A percentile compares a stretch with the other conserved stretches of the same genome.
These are phyloP conservation scores for Vitis hybrid DNA, from an alignment of 177 flowering plant genomes.

Conservation along the genomic window DNA sequence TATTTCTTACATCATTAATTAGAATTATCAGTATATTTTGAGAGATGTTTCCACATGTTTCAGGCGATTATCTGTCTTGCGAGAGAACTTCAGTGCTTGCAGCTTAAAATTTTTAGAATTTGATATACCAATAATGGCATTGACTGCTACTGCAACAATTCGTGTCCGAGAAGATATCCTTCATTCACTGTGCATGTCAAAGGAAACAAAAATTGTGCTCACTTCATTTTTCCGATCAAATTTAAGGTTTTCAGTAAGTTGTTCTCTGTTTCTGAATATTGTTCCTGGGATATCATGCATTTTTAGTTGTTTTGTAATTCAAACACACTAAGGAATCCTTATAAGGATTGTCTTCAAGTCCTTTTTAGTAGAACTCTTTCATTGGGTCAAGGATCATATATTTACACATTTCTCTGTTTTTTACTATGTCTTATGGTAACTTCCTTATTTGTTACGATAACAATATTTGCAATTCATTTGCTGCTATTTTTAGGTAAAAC, in stretches of 20 bases:
- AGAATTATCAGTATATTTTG: not conserved
- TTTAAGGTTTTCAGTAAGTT: slow-evolving; percentile 77
- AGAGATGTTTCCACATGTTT: slow-evolving; percentile 18
- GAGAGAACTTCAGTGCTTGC: slow-evolving; percentile 61
- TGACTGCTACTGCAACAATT: slow-evolving; percentile 93
- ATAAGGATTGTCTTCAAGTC: no score
- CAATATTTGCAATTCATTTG: not conserved
- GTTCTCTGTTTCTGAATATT: slow-evolving; percentile 21
- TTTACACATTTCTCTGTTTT: no score
- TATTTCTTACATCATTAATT: not conserved
- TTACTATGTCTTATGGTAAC: not conserved
- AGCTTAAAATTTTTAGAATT: slow-evolving; percentile 49
- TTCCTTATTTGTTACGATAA: not conserved
- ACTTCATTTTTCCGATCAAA: slow-evolving; percentile 88
- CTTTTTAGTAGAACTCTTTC: no score
- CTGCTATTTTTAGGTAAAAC: slow-evolving; percentile 57
- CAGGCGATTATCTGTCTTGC: slow-evolving; percentile 73
- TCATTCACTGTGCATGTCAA: slow-evolving; percentile 63
- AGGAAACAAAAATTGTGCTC: slow-evolving; percentile 63
- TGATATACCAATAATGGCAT: slow-evolving; percentile 88
- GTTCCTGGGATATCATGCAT: not conserved
- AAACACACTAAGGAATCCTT: not conserved
- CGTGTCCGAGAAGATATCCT: slow-evolving; percentile 78
- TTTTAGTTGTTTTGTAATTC: not conserved
- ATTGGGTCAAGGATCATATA: no score